These are phyloP conservation scores for Ceratocystis ficicola DNA, from an alignment of 2,329 filamentous ascomycete genomes.

Conservation along the genomic window DNA sequence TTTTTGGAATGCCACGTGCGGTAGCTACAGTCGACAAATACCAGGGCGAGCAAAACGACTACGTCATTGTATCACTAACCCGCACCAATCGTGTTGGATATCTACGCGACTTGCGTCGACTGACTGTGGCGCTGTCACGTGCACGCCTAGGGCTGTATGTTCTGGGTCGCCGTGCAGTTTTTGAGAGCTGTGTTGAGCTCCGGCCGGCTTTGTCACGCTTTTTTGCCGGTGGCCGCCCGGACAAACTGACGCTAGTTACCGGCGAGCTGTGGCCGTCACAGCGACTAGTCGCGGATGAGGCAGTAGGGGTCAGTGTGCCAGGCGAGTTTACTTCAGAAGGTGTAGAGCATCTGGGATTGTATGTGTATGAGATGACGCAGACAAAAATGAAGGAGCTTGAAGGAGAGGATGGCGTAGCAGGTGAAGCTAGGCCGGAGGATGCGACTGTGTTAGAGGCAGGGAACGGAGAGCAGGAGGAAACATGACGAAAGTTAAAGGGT, in stretches of 20 bases:
- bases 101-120: constrained; percentile 78
- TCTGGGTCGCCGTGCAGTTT: constrained; percentile 74
- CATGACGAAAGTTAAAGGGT: not conserved
- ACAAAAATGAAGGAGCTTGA: constrained; percentile 42
- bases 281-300: constrained; percentile 37
- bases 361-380: constrained; percentile 91
- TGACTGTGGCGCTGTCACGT: constrained; percentile 89
- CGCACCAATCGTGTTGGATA: constrained; percentile 84
- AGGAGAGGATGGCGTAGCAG: constrained; percentile 27
- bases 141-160: constrained; percentile 87
- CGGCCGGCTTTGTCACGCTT: constrained; percentile 73
- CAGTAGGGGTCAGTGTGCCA: constrained; percentile 31
- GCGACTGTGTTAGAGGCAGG: not conserved
- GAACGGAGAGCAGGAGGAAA: not conserved
- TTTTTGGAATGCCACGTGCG: constrained; percentile 81
- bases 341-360: constrained; percentile 88
- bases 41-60: constrained; percentile 98
- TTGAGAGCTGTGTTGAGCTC: constrained; percentile 79
- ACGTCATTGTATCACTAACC: constrained; percentile 86
- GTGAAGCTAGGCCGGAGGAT: constrained; percentile 25
- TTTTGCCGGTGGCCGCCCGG: constrained; percentile 49
- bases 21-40: constrained; percentile 98
- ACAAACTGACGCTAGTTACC: constrained; percentile 68
- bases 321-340: constrained; percentile 67
- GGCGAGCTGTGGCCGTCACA: constrained; percentile 74